phyloP scores from a whole-genome alignment of 495 filamentous ascomycete species.

The Aspergillus taichungensis region DNA sequence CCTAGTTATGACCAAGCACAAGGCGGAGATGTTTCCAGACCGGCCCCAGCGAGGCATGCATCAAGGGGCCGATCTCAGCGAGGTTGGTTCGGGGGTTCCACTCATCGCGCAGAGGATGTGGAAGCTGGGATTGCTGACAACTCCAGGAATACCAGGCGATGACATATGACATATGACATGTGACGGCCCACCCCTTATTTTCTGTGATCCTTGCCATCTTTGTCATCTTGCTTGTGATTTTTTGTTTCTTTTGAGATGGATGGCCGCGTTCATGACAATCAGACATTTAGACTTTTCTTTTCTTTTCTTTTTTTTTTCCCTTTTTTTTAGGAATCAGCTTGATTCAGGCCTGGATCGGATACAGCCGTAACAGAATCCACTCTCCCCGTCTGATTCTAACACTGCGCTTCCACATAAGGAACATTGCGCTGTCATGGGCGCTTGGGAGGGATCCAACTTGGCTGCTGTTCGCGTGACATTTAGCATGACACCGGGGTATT shows the following conservation, averaged over 20 bases:
- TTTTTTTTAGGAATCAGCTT: too few species aligned
- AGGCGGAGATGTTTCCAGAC: too few species aligned
- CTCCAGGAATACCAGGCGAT: background rate
- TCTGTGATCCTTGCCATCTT: background rate
- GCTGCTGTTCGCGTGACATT: constrained; percentile 86
- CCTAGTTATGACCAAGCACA: background rate
- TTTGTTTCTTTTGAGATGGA: background rate
- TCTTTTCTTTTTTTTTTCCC: too few species aligned
- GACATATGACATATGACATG: background rate
- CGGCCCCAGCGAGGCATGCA: constrained; percentile 12
- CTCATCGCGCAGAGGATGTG: constrained; percentile 19
- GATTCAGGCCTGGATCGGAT: too few species aligned
- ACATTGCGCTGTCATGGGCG: constrained; percentile 16
- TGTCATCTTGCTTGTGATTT: background rate
- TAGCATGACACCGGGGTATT: constrained; percentile 84
- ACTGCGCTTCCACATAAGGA: constrained; percentile 37
- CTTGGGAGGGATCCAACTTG: constrained; percentile 47
- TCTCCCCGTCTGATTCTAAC: constrained; percentile 9
- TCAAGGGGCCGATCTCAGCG: constrained; percentile 14
- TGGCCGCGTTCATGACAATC: background rate
- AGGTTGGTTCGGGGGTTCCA: constrained; percentile 29
- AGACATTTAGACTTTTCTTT: too few species aligned
- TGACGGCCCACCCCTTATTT: too few species aligned
- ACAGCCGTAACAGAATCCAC: too few species aligned
- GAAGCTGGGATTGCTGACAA: constrained; percentile 20